Evolutionary conservation across 2,329 filamentous ascomycete genomes (phyloP), one percentile per base, ranked within the genome.

Genomic region (Ceratocystis cubensis): DNA sequence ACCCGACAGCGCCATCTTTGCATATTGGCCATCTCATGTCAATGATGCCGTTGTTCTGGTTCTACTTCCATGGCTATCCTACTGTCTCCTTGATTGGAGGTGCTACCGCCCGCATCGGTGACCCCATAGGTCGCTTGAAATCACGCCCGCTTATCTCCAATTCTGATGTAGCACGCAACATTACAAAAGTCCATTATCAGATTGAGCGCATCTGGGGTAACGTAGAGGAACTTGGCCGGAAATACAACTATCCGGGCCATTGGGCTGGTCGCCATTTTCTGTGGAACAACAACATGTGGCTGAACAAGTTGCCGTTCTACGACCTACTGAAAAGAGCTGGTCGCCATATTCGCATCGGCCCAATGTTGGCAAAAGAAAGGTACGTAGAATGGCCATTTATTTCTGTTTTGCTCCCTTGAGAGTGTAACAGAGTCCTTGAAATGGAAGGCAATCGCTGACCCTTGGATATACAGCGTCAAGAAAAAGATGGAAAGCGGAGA

Each of bases 361-460:
- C 91, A 2, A 91, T 99, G 89, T 80, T 99, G 68, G 85, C 86
- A 64, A 86, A 91, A 72, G 93, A 97, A 69, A 94, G 89, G 87
- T 91, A 75, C 80, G 88, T 84, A 61, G 25, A 28, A 8, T 45
- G 17, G 17, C 28, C 22, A 5, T 56, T 28, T 50, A 45, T 56
- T 15, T 41, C 37, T 13, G 10, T 13, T 41, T 15, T 41, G 37
- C n/a, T 20, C 4, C 5, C 41, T 6, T 5, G 17, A 56, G n/a
- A 45, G 20, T 28, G 6, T 15, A 22, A 30, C 30, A 62, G 59
- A 62, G 41, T 22, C 17, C 22, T 10, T 22, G 37, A 41, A 7
- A 6, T n/a, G 28, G 13, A 56, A n/a, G 45, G 15, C 45, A 2
- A n/a, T 22, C 10, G 13, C 72, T 76, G 66, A 74, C 66, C 30